phyloP scores from a whole-genome alignment of 2,329 filamentous ascomycete species.

The Aphanoascus verrucosus region DNA sequence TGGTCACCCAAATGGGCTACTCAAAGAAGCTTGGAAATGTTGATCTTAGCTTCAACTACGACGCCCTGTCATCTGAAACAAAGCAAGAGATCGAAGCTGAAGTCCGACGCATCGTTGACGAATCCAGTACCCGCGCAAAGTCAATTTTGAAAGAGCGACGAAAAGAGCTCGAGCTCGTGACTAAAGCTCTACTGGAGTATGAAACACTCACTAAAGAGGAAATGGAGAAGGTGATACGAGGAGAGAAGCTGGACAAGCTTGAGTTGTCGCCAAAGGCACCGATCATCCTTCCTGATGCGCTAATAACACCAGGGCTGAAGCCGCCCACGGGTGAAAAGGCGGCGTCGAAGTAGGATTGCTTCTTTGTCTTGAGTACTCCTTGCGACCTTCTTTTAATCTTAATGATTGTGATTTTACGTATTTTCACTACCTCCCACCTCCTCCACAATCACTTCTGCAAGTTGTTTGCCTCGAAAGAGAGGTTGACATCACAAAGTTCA shows the following conservation, averaged over 20 bases:
- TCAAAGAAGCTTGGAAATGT: constrained; percentile 79
- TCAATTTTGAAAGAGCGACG: constrained; percentile 63
- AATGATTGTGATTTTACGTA: not conserved
- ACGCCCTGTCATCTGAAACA: constrained; percentile 72
- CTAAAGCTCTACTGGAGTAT: constrained; percentile 83
- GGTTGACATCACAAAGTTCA: not conserved
- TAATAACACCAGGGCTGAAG: constrained; percentile 21
- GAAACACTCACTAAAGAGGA: constrained; percentile 84
- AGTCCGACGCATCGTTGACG: constrained; percentile 73
- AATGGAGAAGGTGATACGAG: constrained; percentile 78
- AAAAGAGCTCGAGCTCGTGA: constrained; percentile 75
- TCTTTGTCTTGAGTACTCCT: not conserved
- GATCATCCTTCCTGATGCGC: constrained; percentile 55
- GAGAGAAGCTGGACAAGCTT: constrained; percentile 67
- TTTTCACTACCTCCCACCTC: constrained; percentile 1
- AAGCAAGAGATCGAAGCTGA: constrained; percentile 79
- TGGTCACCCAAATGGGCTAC: constrained; percentile 87
- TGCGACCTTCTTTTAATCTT: not conserved
- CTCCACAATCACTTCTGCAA: not conserved
- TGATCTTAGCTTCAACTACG: constrained; percentile 72
- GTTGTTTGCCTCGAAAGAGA: not conserved
- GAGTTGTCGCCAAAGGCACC: constrained; percentile 40
- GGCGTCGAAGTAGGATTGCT: constrained; percentile 15
- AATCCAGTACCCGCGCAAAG: constrained; percentile 63
- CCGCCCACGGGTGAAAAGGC: constrained; percentile 20